Evolutionary conservation across 805 yeast species (phyloP), one percentile per base, ranked within the genome.

Genomic region (Candida sphagnicola): DNA sequence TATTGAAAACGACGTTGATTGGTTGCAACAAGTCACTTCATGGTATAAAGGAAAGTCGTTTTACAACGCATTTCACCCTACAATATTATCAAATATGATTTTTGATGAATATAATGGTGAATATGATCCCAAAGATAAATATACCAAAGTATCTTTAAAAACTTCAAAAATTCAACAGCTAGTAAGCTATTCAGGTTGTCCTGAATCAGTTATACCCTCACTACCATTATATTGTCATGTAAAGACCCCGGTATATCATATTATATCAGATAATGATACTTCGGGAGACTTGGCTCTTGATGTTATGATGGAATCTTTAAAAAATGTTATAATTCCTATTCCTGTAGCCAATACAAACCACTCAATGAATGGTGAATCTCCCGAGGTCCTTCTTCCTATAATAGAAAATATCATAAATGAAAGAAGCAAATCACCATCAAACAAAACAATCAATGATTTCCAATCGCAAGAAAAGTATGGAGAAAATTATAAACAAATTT

Each of bases 331-430:
- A 11, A 23, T 29, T 6, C 33, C 37, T 3, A 36, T 42, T 3
- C 42, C 42, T 15, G 31, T 46, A 3, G 38, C 43, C 10, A 36
- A 38, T 12, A 31, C 42, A n/a, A 34, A 35, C 17, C 56, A 51
- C 34, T 35, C 40, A 14, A 31, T 48, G 23, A 46, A 49, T 38
- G 53, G 46, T 10, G 47, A 48, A 19, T 30, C 39, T 3, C 56
- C 56, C 12, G 48, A 49, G 14, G 24, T 39, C 15, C 31, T 42
- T 12, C 13, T 47, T 13, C 34, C 35, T 12, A 10, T 38, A 14
- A 18, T 44, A 12, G 17, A 31, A 29, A 37, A 32, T 12, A 26
- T 38, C 18, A 26, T 44, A 15, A 18, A 32, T 14, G 45, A 40
- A 16, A 29, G 23, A 4, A 28, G 28, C 13, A n/a, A 14, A 10